A percentile compares a stretch with the other conserved stretches of the same genome.
Evolutionary conservation across 2,329 filamentous ascomycete genomes (phyloP).

Genomic region (Sclerotinia trifoliorum): DNA sequence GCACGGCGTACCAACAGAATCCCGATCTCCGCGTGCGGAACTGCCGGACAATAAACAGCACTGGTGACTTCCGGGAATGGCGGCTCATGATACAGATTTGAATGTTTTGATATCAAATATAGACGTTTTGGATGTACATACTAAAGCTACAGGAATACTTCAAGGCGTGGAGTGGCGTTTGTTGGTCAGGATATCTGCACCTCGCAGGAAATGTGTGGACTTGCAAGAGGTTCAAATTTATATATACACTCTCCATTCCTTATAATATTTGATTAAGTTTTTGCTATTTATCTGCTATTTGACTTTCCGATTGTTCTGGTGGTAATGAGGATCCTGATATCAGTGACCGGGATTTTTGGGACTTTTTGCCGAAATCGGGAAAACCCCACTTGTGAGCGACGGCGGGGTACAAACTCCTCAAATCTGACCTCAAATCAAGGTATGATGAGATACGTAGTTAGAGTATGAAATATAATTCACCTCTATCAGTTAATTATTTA

Average conservation of each 20-base stretch:
- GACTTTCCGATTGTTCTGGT: not conserved
- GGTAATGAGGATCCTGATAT: not conserved
- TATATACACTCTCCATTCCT: not conserved
- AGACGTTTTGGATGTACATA: conserved; percentile 33
- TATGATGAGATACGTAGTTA: not conserved
- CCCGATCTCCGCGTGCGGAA: conserved; percentile 30
- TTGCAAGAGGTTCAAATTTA: not conserved
- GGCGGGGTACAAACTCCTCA: conserved; percentile 1
- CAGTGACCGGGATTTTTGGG: not conserved
- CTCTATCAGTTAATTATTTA: not conserved
- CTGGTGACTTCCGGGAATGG: conserved; percentile 18
- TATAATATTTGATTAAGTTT: not conserved
- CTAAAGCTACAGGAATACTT: conserved; percentile 28
- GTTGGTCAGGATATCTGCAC: too few species aligned
- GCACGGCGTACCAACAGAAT: conserved; percentile 31
- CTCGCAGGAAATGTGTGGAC: not conserved
- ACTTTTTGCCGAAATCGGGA: conserved; percentile 20
- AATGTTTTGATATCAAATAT: conserved; percentile 35
- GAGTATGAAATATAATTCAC: not conserved
- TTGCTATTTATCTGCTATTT: not conserved
- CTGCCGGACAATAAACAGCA: conserved; percentile 30
- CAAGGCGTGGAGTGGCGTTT: conserved; percentile 21
- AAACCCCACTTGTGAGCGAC: conserved; percentile 12
- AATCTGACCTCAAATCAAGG: not conserved
- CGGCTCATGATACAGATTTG: conserved; percentile 27